Percentiles rank a stretch among this genome's conserved stretches.
These are phyloP conservation scores for Penstemon newberryi DNA, from an alignment of 257 asterid genomes.

Conservation along the genomic window DNA sequence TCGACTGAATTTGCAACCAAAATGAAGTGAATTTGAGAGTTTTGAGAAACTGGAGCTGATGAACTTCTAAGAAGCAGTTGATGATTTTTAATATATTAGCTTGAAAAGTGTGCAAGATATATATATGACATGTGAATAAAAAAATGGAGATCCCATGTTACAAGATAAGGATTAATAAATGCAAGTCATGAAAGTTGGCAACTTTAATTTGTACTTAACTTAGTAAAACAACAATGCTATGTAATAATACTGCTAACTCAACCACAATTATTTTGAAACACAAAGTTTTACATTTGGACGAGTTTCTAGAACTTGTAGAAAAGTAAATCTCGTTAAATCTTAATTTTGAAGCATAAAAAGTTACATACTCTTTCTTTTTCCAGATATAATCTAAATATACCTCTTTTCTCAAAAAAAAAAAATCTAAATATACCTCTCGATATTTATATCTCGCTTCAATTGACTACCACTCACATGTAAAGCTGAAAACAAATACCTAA, in stretches of 20 bases:
- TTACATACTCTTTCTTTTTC: no score
- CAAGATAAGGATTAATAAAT: slow-evolving; percentile 11
- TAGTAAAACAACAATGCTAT: neutral
- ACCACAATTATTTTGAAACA: no score
- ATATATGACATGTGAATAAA: slow-evolving; percentile 12
- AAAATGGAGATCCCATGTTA: slow-evolving; percentile 22
- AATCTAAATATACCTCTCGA: no score
- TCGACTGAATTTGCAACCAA: neutral
- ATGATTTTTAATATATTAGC: neutral
- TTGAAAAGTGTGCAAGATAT: slow-evolving; percentile 21
- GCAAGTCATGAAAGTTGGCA: neutral
- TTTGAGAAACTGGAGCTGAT: slow-evolving; percentile 32
- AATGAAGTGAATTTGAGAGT: neutral
- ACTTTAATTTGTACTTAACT: slow-evolving; percentile 12
- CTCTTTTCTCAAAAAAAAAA: no score
- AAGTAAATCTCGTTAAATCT: no score
- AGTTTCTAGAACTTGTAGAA: no score
- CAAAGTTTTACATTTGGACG: no score
- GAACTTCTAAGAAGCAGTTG: slow-evolving; percentile 38
- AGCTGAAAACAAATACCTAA: neutral
- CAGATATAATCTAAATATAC: no score
- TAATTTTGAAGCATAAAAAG: no score
- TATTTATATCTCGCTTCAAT: no score
- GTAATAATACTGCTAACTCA: no score
- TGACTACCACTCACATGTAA: slow-evolving; percentile 2